These are phyloP conservation scores for Gastrolobium bilobum DNA, from an alignment of 306 rosid genomes.

Conservation along the genomic window DNA sequence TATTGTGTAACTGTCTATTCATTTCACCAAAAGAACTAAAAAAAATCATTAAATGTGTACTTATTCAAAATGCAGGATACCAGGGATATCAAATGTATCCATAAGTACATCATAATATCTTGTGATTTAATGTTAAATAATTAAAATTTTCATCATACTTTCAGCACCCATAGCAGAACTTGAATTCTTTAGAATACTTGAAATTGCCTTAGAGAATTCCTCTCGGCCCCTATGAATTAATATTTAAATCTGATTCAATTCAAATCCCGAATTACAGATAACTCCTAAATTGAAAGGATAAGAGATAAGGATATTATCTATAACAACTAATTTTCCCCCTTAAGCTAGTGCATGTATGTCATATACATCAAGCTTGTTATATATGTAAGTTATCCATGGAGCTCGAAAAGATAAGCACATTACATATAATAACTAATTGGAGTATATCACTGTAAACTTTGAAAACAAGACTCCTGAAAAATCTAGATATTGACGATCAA, in stretches of 20 bases:
- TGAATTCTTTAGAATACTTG: not conserved
- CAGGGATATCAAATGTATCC: constrained; percentile 28
- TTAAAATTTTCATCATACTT: constrained; percentile 8
- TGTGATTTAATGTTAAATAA: constrained; percentile 14
- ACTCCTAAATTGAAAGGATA: not conserved
- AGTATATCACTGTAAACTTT: not conserved
- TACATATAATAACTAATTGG: constrained; percentile 6
- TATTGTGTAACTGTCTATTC: constrained; percentile 10
- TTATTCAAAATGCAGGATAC: not conserved
- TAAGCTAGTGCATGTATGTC: not conserved
- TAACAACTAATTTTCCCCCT: not conserved
- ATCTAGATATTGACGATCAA: constrained; percentile 27
- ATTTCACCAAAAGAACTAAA: not conserved
- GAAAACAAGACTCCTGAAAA: constrained; percentile 2
- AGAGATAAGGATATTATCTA: constrained; percentile 16
- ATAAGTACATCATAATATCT: not conserved
- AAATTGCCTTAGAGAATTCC: constrained; percentile 1
- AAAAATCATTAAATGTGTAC: not conserved
- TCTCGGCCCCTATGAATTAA: not conserved
- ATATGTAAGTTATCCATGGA: not conserved
- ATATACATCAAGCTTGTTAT: not conserved
- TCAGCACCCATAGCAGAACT: not conserved
- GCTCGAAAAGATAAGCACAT: not conserved
- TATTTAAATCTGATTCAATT: constrained; percentile 7
- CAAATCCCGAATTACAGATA: constrained; percentile 25